These are phyloP conservation scores for Primulina huaijiensis DNA, from an alignment of 257 asterid genomes.

Conservation along the genomic window DNA sequence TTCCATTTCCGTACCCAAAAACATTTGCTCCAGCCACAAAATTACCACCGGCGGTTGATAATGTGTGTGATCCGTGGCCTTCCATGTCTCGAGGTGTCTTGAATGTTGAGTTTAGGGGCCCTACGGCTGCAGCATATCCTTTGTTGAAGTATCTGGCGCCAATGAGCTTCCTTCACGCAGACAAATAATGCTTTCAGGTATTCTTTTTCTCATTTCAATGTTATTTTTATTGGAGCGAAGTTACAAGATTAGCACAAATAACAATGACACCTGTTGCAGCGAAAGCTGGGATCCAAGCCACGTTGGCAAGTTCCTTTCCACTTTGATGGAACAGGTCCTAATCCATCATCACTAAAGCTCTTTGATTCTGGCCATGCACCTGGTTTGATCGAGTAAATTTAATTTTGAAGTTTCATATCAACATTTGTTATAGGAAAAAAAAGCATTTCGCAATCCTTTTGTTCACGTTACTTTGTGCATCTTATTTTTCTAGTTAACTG, in stretches of 20 bases:
- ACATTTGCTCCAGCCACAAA: constrained; percentile 65
- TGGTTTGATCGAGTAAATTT: constrained; percentile 32
- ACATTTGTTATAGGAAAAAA: background rate
- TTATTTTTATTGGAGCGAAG: background rate
- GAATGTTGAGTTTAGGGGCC: constrained; percentile 60
- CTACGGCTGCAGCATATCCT: constrained; percentile 61
- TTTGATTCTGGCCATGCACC: constrained; percentile 92
- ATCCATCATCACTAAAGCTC: constrained; percentile 67
- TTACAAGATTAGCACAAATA: background rate
- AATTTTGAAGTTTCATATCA: background rate
- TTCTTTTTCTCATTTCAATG: background rate
- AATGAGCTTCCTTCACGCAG: constrained; percentile 67
- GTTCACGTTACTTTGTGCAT: background rate
- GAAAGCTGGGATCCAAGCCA: constrained; percentile 56
- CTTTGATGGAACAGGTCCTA: constrained; percentile 76
- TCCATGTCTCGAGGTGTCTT: constrained; percentile 63
- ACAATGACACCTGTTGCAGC: constrained; percentile 63
- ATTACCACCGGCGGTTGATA: constrained; percentile 92
- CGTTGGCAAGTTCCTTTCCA: constrained; percentile 88
- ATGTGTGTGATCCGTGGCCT: constrained; percentile 92
- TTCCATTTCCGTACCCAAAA: constrained; percentile 78
- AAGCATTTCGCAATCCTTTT: background rate
- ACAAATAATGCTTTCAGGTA: background rate
- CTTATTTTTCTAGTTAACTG: background rate
- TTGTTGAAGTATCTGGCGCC: constrained; percentile 91